Evolutionary conservation across 495 filamentous ascomycete genomes (phyloP), one percentile per base, ranked within the genome.

Genomic region (Talaromyces adpressus): DNA sequence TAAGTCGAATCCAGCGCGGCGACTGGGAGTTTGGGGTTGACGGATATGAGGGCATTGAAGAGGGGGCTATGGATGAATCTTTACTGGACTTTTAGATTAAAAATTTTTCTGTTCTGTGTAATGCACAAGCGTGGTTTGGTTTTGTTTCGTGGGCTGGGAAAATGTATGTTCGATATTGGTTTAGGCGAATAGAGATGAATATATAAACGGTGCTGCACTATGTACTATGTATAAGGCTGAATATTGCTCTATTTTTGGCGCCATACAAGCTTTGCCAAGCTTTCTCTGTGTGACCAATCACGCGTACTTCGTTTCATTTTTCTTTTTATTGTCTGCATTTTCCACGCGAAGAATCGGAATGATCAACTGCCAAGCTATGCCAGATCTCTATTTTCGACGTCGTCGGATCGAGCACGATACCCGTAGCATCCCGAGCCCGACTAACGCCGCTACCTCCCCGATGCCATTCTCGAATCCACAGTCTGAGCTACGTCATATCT

Each of bases 11-110:
- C 65, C 82, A 86, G 69, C 75, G 77, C 25, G 87, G 86, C 8
- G 77, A 84, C 65, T 89, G 81, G 79, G 82, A 85, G 61, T 85
- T 89, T 69, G 80, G 79, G 18, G 71, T 76, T 61, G 69, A 77
- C 23, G 67, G 69, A 56, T 63, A 64, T n/a, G 77, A 74, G 23
- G 67, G 67, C 14, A 66, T 32, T 34, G 74, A 76, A 75, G 71
- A 22, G 6, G 58, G 39, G 20, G 20, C 32, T 14, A 53, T 62
- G 22, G 60, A 62, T 36, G 45, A 51, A 12, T 49, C 16, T 18
- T 53, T 62, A 34, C 60, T 62, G 12, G 30, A 51, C 41, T 51
- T 51, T 25, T 29, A 30, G 22, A 51, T n/a, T n/a, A n/a, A 36
- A 36, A 32, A 16, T 0, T 6, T 41, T 30, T 18, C 23, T 29